These are phyloP conservation scores for Chloroidium sp. DNA, from an alignment of 163 green algal genomes.

Conservation along the genomic window DNA sequence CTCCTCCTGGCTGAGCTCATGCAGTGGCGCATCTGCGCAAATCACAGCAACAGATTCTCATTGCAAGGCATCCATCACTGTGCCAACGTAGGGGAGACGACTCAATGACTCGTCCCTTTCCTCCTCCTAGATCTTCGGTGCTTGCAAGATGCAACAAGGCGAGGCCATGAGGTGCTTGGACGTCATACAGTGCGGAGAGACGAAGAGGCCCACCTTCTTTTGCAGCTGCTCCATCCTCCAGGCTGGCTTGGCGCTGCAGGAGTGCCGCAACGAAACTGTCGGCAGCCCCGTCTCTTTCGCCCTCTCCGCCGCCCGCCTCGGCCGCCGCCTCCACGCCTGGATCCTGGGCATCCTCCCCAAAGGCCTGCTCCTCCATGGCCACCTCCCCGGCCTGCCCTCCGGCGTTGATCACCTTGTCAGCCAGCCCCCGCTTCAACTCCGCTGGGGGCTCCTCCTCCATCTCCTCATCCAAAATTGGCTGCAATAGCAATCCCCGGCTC, in stretches of 20 bases:
- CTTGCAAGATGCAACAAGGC: no score
- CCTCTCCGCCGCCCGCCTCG: slow-evolving; percentile 5
- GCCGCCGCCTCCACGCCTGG: slow-evolving; percentile 7
- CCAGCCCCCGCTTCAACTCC: slow-evolving; percentile 11
- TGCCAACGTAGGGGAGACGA: no score
- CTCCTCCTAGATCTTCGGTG: no score
- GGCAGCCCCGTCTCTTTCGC: slow-evolving; percentile 3
- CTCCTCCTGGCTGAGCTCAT: slow-evolving; percentile 11
- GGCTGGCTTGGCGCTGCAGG: slow-evolving; percentile 11
- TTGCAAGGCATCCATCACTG: no score
- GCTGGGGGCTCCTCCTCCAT: not conserved
- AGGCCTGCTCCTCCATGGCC: not conserved
- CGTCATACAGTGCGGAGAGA: no score
- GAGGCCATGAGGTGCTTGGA: no score
- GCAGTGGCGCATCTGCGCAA: not conserved
- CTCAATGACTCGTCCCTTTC: no score
- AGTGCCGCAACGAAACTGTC: slow-evolving; percentile 30
- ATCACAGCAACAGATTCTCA: not conserved
- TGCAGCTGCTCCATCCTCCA: slow-evolving; percentile 2
- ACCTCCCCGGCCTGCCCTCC: not conserved
- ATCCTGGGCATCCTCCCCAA: slow-evolving; percentile 11
- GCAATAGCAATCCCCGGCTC: no score
- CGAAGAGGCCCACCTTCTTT: no score
- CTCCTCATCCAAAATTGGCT: not conserved
- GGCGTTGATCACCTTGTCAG: slow-evolving; percentile 12